Percentiles rank a stretch among this genome's conserved stretches.
phyloP scores from a whole-genome alignment of 371 early-diverging fungal genomes.

The Fennellomyces sp. region DNA sequence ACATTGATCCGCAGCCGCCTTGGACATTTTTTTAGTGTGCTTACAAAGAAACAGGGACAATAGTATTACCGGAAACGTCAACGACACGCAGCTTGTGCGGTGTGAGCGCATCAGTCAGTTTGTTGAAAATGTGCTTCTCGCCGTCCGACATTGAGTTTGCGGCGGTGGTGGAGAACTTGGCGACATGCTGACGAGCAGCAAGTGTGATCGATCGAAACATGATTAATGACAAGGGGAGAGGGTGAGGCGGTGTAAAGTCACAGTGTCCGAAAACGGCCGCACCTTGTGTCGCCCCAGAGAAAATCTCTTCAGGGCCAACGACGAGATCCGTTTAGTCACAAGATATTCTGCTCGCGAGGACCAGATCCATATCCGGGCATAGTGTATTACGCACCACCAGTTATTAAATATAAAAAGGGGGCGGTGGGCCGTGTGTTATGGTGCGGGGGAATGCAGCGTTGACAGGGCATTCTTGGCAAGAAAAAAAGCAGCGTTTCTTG shows the following conservation, averaged over 20 bases:
- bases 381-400: too few relatives aligned
- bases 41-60: not conserved
- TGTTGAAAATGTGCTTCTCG: conserved; percentile 74
- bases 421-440: too few relatives aligned
- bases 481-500: too few relatives aligned
- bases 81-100: conserved; percentile 80
- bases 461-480: too few relatives aligned
- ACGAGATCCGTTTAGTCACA: too few relatives aligned
- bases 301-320: too few relatives aligned
- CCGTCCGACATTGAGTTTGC: conserved; percentile 45
- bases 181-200: conserved; percentile 1
- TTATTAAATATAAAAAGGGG: too few relatives aligned
- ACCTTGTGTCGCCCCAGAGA: too few relatives aligned
- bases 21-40: not conserved
- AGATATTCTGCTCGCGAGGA: too few relatives aligned
- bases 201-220: conserved; percentile 6
- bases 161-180: conserved; percentile 3
- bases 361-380: too few relatives aligned
- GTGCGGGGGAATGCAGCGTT: too few relatives aligned
- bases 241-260: too few relatives aligned
- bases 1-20: conserved; percentile 97
- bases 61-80: conserved; percentile 78
- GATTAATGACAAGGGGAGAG: not conserved
- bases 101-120: conserved; percentile 66
- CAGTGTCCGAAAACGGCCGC: not conserved